Conservation (phyloP, 257 asterid species). For the Solanum virginianum region DNA sequence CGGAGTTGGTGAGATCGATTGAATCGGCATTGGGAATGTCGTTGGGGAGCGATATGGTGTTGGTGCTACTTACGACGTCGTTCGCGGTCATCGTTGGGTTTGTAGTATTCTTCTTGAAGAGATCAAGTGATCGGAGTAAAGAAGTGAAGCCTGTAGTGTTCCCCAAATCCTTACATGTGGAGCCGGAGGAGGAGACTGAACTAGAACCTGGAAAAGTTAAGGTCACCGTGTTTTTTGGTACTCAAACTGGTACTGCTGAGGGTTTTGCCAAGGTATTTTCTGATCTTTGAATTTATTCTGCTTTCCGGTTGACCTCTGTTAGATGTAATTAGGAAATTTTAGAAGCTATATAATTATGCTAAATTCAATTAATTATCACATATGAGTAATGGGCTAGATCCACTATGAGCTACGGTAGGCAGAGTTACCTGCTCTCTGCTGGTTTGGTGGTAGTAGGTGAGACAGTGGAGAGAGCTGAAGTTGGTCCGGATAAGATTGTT, state of each 20-base stretch:
- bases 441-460: neutral
- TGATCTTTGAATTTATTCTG: neutral
- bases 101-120: conserved; percentile 42
- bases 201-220: conserved; percentile 44
- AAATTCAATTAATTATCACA: neutral
- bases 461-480: neutral
- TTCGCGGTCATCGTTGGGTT: conserved; percentile 46
- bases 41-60: conserved; percentile 29
- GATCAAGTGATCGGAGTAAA: conserved; percentile 40
- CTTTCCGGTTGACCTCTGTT: neutral
- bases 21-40: conserved; percentile 49
- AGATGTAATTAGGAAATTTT: neutral
- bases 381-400: neutral
- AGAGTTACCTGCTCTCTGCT: neutral
- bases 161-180: conserved; percentile 18
- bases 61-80: conserved; percentile 49
- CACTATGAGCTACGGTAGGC: neutral
- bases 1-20: conserved; percentile 42
- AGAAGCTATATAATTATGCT: neutral
- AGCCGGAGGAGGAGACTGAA: conserved; percentile 32
- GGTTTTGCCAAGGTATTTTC: conserved; percentile 61
- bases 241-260: conserved; percentile 87
- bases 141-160: conserved; percentile 31
- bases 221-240: conserved; percentile 55
- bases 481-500: neutral